phyloP scores from a whole-genome alignment of 176 grass and related monocot genomes.

The Oryza longistaminata region DNA sequence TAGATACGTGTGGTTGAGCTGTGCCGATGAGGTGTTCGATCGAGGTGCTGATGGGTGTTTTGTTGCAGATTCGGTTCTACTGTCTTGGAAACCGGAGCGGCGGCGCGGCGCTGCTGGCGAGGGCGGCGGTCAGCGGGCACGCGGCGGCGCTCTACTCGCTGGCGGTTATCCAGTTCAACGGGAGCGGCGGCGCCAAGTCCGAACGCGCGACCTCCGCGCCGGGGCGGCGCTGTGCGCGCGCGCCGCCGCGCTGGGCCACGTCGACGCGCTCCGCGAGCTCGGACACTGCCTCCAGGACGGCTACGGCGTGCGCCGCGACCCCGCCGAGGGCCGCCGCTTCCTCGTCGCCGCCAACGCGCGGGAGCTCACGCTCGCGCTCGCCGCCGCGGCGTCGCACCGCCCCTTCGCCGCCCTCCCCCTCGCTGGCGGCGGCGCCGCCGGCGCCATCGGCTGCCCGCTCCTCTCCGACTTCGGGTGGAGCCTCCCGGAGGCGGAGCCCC shows the following conservation, averaged over 20 bases:
- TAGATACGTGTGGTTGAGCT: not conserved
- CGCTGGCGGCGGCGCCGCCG: too few relatives aligned
- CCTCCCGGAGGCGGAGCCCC: slow-evolving; percentile 57
- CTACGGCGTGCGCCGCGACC: slow-evolving; percentile 65
- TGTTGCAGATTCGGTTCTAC: slow-evolving; percentile 75
- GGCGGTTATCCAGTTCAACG: slow-evolving; percentile 86
- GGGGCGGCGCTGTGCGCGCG: slow-evolving; percentile 74
- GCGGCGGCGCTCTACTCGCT: slow-evolving; percentile 76
- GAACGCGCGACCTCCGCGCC: slow-evolving; percentile 64
- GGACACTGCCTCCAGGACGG: slow-evolving; percentile 93
- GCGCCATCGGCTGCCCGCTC: slow-evolving; percentile 29
- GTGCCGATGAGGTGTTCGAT: not conserved
- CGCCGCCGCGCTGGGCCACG: slow-evolving; percentile 66
- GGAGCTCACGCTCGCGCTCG: slow-evolving; percentile 56
- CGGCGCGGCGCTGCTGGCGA: slow-evolving; percentile 66
- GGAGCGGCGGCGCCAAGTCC: slow-evolving; percentile 72
- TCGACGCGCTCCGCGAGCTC: slow-evolving; percentile 86
- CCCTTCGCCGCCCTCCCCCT: slow-evolving; percentile 7
- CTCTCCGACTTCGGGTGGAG: slow-evolving; percentile 59
- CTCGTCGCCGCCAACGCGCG: slow-evolving; percentile 65
- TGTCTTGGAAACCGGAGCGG: slow-evolving; percentile 56
- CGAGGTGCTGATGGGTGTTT: not conserved
- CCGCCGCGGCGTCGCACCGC: not conserved
- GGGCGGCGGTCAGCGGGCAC: slow-evolving; percentile 72
- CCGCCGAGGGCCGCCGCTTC: slow-evolving; percentile 57